Conservation (phyloP, 768 basidiomycete species). For the Kwoniella sp. region DNA sequence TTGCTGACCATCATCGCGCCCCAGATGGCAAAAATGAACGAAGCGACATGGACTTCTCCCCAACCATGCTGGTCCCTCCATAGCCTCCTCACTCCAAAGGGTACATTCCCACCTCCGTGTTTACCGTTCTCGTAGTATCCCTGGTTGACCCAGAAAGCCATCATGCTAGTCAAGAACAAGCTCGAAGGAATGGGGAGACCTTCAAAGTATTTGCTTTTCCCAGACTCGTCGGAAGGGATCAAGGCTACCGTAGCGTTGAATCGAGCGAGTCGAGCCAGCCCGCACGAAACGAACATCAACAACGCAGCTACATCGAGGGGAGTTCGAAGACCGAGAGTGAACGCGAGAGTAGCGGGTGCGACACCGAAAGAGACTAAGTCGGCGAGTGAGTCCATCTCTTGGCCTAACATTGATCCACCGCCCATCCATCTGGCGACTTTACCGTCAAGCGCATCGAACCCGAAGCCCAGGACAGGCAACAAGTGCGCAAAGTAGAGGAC, state of each 20-base stretch:
- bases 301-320: conserved; percentile 85
- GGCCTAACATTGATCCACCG: conserved; percentile 90
- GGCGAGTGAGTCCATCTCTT: conserved; percentile 94
- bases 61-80: conserved; percentile 46
- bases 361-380: conserved; percentile 98
- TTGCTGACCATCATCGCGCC: conserved; percentile 98
- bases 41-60: conserved; percentile 75
- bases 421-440: conserved; percentile 98
- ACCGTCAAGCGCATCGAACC: conserved; percentile 97
- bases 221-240: conserved; percentile 79
- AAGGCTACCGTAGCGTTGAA: conserved; percentile 98
- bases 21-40: conserved; percentile 79
- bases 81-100: conserved; percentile 55
- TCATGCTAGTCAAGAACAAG: conserved; percentile 71
- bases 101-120: conserved; percentile 64
- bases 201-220: conserved; percentile 94
- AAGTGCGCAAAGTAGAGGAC: conserved; percentile 75
- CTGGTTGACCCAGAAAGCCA: conserved; percentile 78
- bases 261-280: conserved; percentile 91
- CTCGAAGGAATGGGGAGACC: conserved; percentile 95
- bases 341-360: conserved; percentile 89
- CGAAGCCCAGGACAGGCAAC: conserved; percentile 87
- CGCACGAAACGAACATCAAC: conserved; percentile 90
- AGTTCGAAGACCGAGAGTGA: conserved; percentile 85
- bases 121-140: conserved; percentile 75